Percentiles rank a stretch among this genome's conserved stretches.
These are phyloP conservation scores for Rhodotorula sp. DNA, from an alignment of 1,284 basidiomycete species.

Conservation along the genomic window DNA sequence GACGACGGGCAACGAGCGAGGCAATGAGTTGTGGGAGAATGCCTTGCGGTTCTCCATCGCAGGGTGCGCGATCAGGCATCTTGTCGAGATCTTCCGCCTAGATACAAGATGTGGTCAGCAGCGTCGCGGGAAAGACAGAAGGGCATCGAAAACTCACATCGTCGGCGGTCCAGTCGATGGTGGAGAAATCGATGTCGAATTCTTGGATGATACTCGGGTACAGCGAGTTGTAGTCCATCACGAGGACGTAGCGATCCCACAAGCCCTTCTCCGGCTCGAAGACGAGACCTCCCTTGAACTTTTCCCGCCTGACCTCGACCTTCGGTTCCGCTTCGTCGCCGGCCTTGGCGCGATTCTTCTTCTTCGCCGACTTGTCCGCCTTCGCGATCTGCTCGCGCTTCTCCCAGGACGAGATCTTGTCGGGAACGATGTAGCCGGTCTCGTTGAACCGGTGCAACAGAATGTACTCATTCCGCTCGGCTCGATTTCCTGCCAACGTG, in stretches of 20 bases:
- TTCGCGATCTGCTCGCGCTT: conserved; percentile 59
- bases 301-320: conserved; percentile 77
- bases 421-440: conserved; percentile 93
- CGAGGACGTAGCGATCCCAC: conserved; percentile 95
- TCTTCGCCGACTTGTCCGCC: conserved; percentile 47
- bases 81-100: conserved; percentile 73
- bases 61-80: conserved; percentile 82
- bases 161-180: conserved; percentile 68
- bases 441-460: conserved; percentile 96
- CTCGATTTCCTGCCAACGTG: conserved; percentile 82
- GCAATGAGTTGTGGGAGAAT: conserved; percentile 94
- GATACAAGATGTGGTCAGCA: conserved; percentile 2
- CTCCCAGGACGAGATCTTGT: conserved; percentile 72
- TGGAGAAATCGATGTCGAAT: conserved; percentile 99
- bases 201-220: conserved; percentile 99
- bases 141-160: conserved; percentile 57
- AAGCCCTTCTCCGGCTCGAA: conserved; percentile 95
- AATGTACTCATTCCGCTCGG: conserved; percentile 99
- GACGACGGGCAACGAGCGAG: conserved; percentile 83
- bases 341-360: conserved; percentile 54
- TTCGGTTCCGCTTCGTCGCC: conserved; percentile 61
- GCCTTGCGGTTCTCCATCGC: conserved; percentile 69
- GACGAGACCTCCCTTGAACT: conserved; percentile 97
- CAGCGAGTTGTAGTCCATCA: conserved; percentile 99
- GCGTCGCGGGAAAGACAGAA: conserved; percentile 27